phyloP scores from a whole-genome alignment of 2,329 filamentous ascomycete genomes.

The Helotiales sp. region DNA sequence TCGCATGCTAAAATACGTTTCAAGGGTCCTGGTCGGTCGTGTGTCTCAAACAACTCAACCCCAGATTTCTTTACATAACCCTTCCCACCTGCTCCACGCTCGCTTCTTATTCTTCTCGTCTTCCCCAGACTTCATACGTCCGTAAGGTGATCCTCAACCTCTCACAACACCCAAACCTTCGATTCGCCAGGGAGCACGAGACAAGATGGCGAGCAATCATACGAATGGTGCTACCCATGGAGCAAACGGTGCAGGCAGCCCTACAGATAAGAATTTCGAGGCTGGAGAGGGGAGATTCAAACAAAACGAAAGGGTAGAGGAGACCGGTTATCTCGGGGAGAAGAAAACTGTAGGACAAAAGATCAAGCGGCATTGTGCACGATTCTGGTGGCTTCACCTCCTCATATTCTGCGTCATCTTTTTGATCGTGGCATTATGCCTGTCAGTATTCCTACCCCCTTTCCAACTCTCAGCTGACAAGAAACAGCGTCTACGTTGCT shows the following conservation, averaged over 20 bases:
- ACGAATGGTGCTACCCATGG: too few relatives aligned
- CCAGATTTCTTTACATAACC: slow-evolving; percentile 21
- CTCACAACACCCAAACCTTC: background rate
- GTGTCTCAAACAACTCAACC: background rate
- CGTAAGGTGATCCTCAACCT: slow-evolving; percentile 6
- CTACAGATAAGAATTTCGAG: slow-evolving; percentile 21
- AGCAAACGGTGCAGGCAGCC: too few relatives aligned
- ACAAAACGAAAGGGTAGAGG: background rate
- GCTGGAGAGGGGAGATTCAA: slow-evolving; percentile 1
- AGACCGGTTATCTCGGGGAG: background rate
- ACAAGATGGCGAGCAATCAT: slow-evolving; percentile 1
- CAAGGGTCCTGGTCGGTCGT: background rate
- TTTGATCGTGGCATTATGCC: slow-evolving; percentile 53
- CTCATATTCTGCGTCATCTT: slow-evolving; percentile 50
- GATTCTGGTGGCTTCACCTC: slow-evolving; percentile 55
- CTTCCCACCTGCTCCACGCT: slow-evolving; percentile 14
- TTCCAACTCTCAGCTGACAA: background rate
- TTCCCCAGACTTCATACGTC: slow-evolving; percentile 7
- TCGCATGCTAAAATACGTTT: background rate
- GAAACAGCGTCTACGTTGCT: slow-evolving; percentile 53
- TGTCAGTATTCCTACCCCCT: slow-evolving; percentile 44
- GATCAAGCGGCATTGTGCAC: slow-evolving; percentile 34
- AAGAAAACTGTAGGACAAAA: slow-evolving; percentile 21
- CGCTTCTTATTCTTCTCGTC: background rate
- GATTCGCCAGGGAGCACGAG: background rate